Evolutionary conservation across 2,329 filamentous ascomycete species (phyloP).

Genomic region (Claviceps sorghi): DNA sequence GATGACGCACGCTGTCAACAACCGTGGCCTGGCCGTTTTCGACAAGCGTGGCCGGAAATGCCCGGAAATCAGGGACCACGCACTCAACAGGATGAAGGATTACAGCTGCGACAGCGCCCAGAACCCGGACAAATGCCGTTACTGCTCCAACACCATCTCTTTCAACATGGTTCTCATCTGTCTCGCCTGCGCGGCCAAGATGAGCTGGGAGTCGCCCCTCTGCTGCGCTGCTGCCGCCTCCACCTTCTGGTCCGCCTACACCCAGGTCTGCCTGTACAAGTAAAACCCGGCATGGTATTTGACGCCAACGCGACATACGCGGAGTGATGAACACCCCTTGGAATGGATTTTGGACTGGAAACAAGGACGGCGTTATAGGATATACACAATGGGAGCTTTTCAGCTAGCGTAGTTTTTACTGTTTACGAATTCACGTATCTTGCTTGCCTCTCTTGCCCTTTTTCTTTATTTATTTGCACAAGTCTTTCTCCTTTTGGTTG

Average conservation of each 20-base stretch:
- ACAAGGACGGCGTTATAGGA: no score
- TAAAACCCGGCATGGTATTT: not conserved
- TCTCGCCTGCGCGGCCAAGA: not conserved
- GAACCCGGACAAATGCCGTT: not conserved
- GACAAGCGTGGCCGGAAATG: not conserved
- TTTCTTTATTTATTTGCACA: no score
- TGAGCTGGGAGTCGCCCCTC: not conserved
- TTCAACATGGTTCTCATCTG: not conserved
- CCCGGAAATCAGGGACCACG: not conserved
- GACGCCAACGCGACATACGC: no score
- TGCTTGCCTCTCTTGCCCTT: no score
- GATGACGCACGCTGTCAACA: no score
- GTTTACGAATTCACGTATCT: no score
- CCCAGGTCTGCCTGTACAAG: not conserved
- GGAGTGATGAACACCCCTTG: not conserved
- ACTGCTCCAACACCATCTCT: not conserved
- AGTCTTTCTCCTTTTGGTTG: no score
- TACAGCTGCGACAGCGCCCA: not conserved
- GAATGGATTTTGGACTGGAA: not conserved
- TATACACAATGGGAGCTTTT: no score
- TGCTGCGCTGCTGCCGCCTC: not conserved
- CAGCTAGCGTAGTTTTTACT: no score
- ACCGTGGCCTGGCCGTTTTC: not conserved
- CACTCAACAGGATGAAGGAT: rapidly evolving
- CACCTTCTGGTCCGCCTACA: not conserved